These are phyloP conservation scores for Botryotinia globosa DNA, from an alignment of 2,329 filamentous ascomycete species.

Conservation along the genomic window DNA sequence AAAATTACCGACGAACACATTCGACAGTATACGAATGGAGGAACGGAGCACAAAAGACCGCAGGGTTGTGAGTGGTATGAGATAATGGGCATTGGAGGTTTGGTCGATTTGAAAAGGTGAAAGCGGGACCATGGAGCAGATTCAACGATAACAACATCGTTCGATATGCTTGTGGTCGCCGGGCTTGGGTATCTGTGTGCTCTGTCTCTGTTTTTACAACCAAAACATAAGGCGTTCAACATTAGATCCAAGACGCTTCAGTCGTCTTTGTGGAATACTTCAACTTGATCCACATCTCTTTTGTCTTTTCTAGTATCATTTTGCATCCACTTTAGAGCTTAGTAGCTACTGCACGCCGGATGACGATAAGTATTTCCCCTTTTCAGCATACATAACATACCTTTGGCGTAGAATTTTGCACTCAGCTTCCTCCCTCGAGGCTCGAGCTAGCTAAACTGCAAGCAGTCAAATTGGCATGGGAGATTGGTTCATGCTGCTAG, in stretches of 20 bases:
- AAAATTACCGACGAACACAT: slow-evolving; percentile 1
- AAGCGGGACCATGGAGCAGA: slow-evolving; percentile 41
- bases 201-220: slow-evolving; percentile 79
- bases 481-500: slow-evolving; percentile 16
- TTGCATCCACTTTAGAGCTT: slow-evolving; percentile 21
- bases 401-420: neutral
- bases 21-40: slow-evolving; percentile 9
- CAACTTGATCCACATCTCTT: slow-evolving; percentile 59
- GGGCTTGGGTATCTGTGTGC: slow-evolving; percentile 63
- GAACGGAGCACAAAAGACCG: neutral
- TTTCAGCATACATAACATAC: slow-evolving; percentile 7
- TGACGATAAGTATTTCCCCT: slow-evolving; percentile 12
- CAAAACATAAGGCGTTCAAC: slow-evolving; percentile 80
- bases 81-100: slow-evolving; percentile 26
- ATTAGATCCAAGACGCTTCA: slow-evolving; percentile 65
- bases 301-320: slow-evolving; percentile 29
- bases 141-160: slow-evolving; percentile 72
- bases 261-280: slow-evolving; percentile 60
- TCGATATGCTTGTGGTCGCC: slow-evolving; percentile 47
- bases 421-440: neutral
- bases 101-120: slow-evolving; percentile 39
- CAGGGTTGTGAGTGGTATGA: slow-evolving; percentile 7
- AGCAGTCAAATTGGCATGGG: neutral
- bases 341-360: slow-evolving; percentile 20
- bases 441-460: slow-evolving; percentile 8